Evolutionary conservation across 2,329 filamentous ascomycete species (phyloP), one percentile per base, ranked within the genome.

Genomic region (Fonsecaea erecta): DNA sequence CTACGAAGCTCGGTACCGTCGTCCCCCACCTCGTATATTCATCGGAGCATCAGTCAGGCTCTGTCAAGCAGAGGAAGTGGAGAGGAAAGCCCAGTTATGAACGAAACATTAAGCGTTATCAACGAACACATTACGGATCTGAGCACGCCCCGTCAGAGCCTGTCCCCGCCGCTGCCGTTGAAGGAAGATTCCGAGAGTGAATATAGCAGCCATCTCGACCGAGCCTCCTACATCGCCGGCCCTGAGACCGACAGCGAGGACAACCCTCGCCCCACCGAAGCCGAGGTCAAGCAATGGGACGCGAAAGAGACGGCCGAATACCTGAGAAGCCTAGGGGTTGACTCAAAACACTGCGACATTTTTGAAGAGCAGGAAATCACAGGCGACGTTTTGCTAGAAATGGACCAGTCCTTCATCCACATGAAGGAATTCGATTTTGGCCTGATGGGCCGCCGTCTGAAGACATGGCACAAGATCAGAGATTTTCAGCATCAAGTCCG

Each of bases 401-500:
- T 98, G 92, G 93, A 97, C 73, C 94, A 97, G 79, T 91, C 92
- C 63, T 96, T 95, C 43, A 84, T 98, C 16, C 96, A 97, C 76
- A 89, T 98, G 81, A 97, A 97, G 75, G 93, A 95, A 53, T 96
- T 97, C 72, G 92, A 97, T 71, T 84, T 98, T 70, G 94, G 94
- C 18, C 92, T 93, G 2, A 93, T 98, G 71, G 94, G 94, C 8
- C 86, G 92, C 63, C 86, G 94, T 67, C 80, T 98, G 67, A 96
- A 96, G 77, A 97, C 93, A 1, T 98, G 94, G 94, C 92, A 97
- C 78, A 97, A 95, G 78, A 93, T 98, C 77, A 96, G 96, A 77
- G 83, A 87, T 2, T 84, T 98, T 68, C 94, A 98, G 75, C 91
- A 96, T 73, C 92, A 97, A 76, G 88, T 95, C 48, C 89, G 86